These are phyloP conservation scores for Pneumocystis oryctolagi DNA, from an alignment of 1,139 yeast species.

Conservation along the genomic window DNA sequence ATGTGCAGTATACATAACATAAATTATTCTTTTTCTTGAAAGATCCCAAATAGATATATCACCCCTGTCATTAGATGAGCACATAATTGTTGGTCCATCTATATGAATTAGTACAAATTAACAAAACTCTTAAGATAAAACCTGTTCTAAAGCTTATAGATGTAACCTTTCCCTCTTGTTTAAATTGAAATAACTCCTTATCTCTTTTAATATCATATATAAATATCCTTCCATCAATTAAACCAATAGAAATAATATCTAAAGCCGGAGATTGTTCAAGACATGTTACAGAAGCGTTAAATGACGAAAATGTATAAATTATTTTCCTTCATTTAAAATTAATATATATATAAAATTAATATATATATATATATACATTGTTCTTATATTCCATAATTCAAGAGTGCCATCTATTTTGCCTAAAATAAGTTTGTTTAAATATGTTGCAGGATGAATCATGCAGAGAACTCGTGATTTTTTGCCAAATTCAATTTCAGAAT, in stretches of 20 bases:
- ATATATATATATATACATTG: constrained; percentile 26
- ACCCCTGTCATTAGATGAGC: constrained; percentile 66
- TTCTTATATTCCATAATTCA: constrained; percentile 26
- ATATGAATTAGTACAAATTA: background rate
- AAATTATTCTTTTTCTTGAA: constrained; percentile 56
- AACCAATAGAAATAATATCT: constrained; percentile 69
- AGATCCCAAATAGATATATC: constrained; percentile 77
- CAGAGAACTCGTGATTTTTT: constrained; percentile 57
- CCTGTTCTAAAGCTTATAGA: constrained; percentile 63
- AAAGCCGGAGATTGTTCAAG: constrained; percentile 75
- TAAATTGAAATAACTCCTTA: constrained; percentile 40
- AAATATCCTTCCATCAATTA: constrained; percentile 49
- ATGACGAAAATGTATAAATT: constrained; percentile 39
- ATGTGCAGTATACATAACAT: constrained; percentile 60
- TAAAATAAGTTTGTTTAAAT: constrained; percentile 72
- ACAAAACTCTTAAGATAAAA: background rate
- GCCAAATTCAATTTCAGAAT: constrained; percentile 47
- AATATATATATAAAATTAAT: constrained; percentile 41
- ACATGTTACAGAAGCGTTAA: constrained; percentile 35
- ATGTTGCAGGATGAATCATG: constrained; percentile 75
- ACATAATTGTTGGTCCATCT: constrained; percentile 75
- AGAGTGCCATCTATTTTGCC: constrained; percentile 21
- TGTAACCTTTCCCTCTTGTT: constrained; percentile 46
- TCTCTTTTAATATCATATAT: constrained; percentile 61
- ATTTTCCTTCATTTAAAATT: constrained; percentile 70